Conservation (phyloP, 345 rosid genomes). For the Bruguiera sexangula region DNA sequence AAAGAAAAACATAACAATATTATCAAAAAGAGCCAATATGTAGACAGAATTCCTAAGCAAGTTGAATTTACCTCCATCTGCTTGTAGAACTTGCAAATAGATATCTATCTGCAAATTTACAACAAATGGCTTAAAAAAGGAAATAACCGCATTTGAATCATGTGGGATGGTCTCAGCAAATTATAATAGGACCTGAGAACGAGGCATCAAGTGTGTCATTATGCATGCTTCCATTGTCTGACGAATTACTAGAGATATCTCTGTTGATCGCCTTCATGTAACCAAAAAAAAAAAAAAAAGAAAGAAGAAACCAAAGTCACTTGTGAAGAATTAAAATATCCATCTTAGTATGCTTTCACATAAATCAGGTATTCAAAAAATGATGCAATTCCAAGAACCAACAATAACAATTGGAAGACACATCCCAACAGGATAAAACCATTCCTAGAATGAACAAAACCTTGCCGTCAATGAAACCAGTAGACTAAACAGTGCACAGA, state of each 20-base stretch:
- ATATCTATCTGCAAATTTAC: slow-evolving; percentile 70
- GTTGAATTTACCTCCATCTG: slow-evolving; percentile 82
- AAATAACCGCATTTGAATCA: not conserved
- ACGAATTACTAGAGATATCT: slow-evolving; percentile 85
- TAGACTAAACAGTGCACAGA: not conserved
- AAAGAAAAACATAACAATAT: not conserved
- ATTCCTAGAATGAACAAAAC: too few species aligned
- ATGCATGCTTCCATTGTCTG: slow-evolving; percentile 97
- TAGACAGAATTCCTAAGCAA: slow-evolving; percentile 4
- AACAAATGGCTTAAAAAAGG: slow-evolving; percentile 12
- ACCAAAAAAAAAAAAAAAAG: not conserved
- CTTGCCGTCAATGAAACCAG: too few species aligned
- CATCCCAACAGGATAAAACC: too few species aligned
- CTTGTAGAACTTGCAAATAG: slow-evolving; percentile 94
- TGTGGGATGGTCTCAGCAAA: not conserved
- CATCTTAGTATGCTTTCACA: not conserved
- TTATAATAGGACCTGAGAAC: slow-evolving; percentile 66
- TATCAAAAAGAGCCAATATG: not conserved
- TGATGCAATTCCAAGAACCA: not conserved
- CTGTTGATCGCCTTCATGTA: slow-evolving; percentile 73
- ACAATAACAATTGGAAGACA: too few species aligned
- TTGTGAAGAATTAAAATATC: not conserved
- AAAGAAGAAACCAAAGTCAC: too few species aligned
- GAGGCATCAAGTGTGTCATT: slow-evolving; percentile 76
- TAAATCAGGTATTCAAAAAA: not conserved